Conservation (phyloP, 352 stramenopile genomes). For the Globisporangium emineosum region DNA sequence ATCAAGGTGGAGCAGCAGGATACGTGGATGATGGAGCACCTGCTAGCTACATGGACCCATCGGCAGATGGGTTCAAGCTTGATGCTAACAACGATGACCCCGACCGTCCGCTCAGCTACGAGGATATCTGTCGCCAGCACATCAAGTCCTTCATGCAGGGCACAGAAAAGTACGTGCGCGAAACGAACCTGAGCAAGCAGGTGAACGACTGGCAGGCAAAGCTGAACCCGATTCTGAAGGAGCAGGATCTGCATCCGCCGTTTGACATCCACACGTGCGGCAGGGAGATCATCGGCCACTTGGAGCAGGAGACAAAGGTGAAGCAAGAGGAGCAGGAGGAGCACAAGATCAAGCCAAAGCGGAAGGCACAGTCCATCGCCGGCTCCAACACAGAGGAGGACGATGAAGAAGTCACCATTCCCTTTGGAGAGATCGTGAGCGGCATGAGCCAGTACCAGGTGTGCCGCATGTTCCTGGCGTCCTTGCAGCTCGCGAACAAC, state of each 20-base stretch:
- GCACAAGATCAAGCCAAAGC: constrained; percentile 29
- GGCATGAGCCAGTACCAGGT: constrained; percentile 74
- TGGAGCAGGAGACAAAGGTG: constrained; percentile 35
- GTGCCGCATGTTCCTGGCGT: constrained; percentile 89
- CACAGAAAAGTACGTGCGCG: constrained; percentile 75
- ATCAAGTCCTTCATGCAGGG: constrained; percentile 79
- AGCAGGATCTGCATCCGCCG: constrained; percentile 57
- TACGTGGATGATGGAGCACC: not conserved
- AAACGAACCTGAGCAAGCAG: constrained; percentile 66
- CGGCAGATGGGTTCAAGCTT: not conserved
- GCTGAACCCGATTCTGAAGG: constrained; percentile 61
- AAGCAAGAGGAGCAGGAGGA: constrained; percentile 18
- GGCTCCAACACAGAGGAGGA: constrained; percentile 12
- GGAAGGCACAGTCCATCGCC: constrained; percentile 27
- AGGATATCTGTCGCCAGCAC: constrained; percentile 74
- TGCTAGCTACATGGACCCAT: constrained; percentile 1
- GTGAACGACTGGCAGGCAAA: constrained; percentile 79
- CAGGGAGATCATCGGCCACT: constrained; percentile 48
- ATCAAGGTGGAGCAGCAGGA: constrained; percentile 20
- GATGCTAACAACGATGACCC: constrained; percentile 10
- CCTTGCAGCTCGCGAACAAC: constrained; percentile 89
- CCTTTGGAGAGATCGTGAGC: constrained; percentile 56
- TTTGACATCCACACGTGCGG: constrained; percentile 81
- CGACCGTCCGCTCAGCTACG: constrained; percentile 46
- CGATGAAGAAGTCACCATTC: constrained; percentile 24